Percentiles rank a stretch among this genome's conserved stretches.
phyloP scores from a whole-genome alignment of 768 basidiomycete species.

The Kwoniella bestiolae region DNA sequence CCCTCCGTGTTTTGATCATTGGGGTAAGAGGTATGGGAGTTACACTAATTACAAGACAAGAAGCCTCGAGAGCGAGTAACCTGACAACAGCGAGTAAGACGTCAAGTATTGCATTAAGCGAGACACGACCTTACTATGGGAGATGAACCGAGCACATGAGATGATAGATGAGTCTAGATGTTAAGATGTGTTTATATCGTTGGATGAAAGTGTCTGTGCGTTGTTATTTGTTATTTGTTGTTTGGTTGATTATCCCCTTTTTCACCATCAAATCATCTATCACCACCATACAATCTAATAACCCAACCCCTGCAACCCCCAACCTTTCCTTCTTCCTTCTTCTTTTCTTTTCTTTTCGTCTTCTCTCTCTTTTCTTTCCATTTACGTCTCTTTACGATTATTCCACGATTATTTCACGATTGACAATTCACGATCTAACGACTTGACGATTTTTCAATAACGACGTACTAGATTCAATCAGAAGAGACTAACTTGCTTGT shows the following conservation, averaged over 20 bases:
- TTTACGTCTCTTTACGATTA: not conserved
- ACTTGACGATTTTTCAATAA: constrained; percentile 15
- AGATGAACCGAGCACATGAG: constrained; percentile 4
- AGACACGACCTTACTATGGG: not conserved
- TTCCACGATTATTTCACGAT: constrained; percentile 1
- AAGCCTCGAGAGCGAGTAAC: not conserved
- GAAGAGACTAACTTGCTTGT: not conserved
- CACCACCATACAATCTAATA: constrained; percentile 1
- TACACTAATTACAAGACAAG: not conserved
- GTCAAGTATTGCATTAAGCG: not conserved
- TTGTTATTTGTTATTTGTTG: not conserved
- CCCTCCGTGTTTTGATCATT: not conserved
- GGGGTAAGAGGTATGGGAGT: not conserved
- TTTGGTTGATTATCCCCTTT: not conserved
- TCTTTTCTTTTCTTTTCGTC: not conserved
- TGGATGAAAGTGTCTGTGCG: constrained; percentile 21
- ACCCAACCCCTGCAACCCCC: not conserved
- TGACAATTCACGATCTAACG: constrained; percentile 11
- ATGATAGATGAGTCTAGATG: not conserved
- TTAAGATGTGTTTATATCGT: constrained; percentile 8
- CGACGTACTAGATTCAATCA: not conserved
- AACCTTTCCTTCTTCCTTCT: constrained; percentile 7
- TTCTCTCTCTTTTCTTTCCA: constrained; percentile 1
- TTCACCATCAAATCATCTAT: not conserved
- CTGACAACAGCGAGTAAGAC: constrained; percentile 1